phyloP scores from a whole-genome alignment of 768 basidiomycete species.

The Tulasnella sp. region DNA sequence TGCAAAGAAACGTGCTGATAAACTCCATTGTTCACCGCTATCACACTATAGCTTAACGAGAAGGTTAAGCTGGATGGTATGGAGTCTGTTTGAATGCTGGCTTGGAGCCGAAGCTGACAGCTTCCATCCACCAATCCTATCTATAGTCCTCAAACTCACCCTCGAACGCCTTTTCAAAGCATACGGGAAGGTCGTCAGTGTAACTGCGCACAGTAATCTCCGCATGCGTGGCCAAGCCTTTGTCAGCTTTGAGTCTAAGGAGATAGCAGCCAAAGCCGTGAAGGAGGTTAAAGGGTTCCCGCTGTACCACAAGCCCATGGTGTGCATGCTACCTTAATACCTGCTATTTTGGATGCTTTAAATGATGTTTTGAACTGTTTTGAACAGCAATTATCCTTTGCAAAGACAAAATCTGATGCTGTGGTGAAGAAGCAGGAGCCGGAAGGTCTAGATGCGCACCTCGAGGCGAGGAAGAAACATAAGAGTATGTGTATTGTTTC shows the following conservation, averaged over 20 bases:
- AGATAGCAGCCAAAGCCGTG: constrained; percentile 77
- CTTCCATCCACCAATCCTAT: too few species aligned
- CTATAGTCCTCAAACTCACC: constrained; percentile 74
- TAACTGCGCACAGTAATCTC: constrained; percentile 89
- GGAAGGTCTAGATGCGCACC: constrained; percentile 61
- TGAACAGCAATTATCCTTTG: constrained; percentile 86
- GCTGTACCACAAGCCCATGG: constrained; percentile 94
- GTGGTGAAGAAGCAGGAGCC: constrained; percentile 69
- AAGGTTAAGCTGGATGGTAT: constrained; percentile 55
- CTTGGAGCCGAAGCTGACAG: not conserved
- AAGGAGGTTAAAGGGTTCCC: constrained; percentile 92
- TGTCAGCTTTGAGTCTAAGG: constrained; percentile 75
- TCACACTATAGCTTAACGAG: constrained; percentile 51
- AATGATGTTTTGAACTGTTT: not conserved
- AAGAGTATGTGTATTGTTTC: constrained; percentile 57
- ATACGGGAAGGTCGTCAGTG: constrained; percentile 86
- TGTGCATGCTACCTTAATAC: too few species aligned
- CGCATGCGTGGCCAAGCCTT: constrained; percentile 99
- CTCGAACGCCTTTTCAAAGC: constrained; percentile 81
- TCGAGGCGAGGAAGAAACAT: constrained; percentile 57
- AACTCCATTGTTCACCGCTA: not conserved
- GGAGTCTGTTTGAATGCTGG: not conserved
- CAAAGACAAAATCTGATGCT: constrained; percentile 76
- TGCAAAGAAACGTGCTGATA: not conserved
- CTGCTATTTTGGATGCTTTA: not conserved